Percentiles rank a stretch among this genome's conserved stretches.
These are phyloP conservation scores for Exsudoporus floridanus DNA, from an alignment of 1,284 basidiomycete genomes.

Conservation along the genomic window DNA sequence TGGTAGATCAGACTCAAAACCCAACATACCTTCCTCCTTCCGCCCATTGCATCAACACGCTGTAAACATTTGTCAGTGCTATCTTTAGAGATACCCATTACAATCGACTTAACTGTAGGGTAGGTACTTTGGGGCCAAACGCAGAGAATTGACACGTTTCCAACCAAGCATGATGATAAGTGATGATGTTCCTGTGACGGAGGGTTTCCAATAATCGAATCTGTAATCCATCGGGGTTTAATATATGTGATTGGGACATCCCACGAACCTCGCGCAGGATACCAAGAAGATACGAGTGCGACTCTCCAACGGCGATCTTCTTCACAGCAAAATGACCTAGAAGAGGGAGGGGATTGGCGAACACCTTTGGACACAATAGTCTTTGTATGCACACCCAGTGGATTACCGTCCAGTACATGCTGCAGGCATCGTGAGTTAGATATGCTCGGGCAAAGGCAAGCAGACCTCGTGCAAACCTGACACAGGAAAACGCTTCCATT, in stretches of 20 bases:
- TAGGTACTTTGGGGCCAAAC: conserved; percentile 81
- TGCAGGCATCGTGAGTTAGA: conserved; percentile 31
- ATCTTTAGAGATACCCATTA: not conserved
- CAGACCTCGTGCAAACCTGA: conserved; percentile 51
- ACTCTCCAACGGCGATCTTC: conserved; percentile 91
- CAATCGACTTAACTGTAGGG: conserved; percentile 60
- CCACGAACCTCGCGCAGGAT: conserved; percentile 72
- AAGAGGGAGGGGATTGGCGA: conserved; percentile 18
- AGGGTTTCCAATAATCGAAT: conserved; percentile 84
- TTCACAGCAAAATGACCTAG: conserved; percentile 87
- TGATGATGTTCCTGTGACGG: conserved; percentile 89
- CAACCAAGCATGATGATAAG: conserved; percentile 95
- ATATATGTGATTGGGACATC: not conserved
- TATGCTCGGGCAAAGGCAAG: not conserved
- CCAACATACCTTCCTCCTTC: conserved; percentile 67
- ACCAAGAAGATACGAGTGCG: conserved; percentile 77
- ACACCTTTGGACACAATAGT: not conserved
- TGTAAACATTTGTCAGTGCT: conserved; percentile 32
- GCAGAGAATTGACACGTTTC: conserved; percentile 81
- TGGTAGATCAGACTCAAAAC: not conserved
- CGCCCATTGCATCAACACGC: conserved; percentile 92
- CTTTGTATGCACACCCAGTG: conserved; percentile 49
- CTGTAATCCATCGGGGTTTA: conserved; percentile 33
- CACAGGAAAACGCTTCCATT: conserved; percentile 88
- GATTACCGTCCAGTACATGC: conserved; percentile 81